phyloP scores from a whole-genome alignment of 345 rosid genomes.

The Erucastrum elatum region DNA sequence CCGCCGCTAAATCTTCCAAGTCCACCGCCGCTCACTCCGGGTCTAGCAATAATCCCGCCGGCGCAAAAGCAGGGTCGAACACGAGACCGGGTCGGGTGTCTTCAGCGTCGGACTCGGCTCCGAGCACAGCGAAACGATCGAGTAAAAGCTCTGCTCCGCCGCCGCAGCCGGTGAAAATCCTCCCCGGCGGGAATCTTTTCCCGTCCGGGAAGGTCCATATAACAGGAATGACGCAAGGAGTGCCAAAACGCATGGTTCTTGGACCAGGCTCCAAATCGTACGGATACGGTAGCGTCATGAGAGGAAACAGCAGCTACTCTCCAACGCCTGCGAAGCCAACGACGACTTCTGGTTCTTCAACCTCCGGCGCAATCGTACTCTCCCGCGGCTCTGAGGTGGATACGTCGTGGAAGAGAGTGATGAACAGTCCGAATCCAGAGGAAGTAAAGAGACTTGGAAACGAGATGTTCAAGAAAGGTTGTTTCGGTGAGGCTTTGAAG shows the following conservation, averaged over 20 bases:
- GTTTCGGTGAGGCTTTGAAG: slow-evolving; percentile 71
- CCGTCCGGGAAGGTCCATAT: slow-evolving; percentile 80
- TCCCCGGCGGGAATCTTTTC: slow-evolving; percentile 85
- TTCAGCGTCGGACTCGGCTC: slow-evolving; percentile 47
- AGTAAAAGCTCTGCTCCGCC: slow-evolving; percentile 51
- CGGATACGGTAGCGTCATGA: slow-evolving; percentile 90
- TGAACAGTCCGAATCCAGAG: slow-evolving; percentile 53
- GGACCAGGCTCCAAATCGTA: slow-evolving; percentile 77
- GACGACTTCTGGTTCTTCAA: neutral
- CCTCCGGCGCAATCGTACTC: neutral
- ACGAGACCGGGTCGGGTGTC: slow-evolving; percentile 38
- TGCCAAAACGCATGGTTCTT: slow-evolving; percentile 63
- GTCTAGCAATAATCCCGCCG: neutral
- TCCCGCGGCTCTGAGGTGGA: neutral
- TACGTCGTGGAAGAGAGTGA: slow-evolving; percentile 16
- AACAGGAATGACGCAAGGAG: slow-evolving; percentile 57
- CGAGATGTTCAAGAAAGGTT: slow-evolving; percentile 73
- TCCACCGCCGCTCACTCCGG: neutral
- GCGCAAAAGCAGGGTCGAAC: slow-evolving; percentile 15
- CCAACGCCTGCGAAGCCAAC: neutral
- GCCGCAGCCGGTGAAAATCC: slow-evolving; percentile 57
- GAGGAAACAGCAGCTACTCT: slow-evolving; percentile 28
- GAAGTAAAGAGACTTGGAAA: slow-evolving; percentile 75
- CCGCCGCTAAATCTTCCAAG: neutral
- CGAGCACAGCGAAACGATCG: slow-evolving; percentile 45